These are phyloP conservation scores for Metschnikowia lunata DNA, from an alignment of 805 yeast genomes.

Conservation along the genomic window DNA sequence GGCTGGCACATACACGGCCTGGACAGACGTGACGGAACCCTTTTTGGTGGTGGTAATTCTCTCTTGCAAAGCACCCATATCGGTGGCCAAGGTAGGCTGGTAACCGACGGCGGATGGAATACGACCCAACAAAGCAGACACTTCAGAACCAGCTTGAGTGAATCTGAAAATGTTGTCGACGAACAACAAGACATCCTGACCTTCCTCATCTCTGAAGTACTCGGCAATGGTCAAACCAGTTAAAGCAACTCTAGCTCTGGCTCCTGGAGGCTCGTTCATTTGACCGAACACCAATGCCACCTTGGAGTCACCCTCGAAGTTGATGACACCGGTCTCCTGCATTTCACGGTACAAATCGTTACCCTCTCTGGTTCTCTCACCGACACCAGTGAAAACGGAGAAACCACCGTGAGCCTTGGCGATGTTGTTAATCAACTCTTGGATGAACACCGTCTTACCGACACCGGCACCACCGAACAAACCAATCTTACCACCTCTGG, in stretches of 20 bases:
- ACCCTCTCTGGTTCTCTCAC: constrained; percentile 99
- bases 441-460: constrained; percentile 99
- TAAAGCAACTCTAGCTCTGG: constrained; percentile 99
- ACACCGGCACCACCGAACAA: constrained; percentile 99
- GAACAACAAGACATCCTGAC: constrained; percentile 99
- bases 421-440: constrained; percentile 98
- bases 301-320: constrained; percentile 99
- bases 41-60: constrained; percentile 99
- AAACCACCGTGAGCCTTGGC: constrained; percentile 99
- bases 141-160: constrained; percentile 99
- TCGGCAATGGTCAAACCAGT: constrained; percentile 99
- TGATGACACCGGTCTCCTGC: constrained; percentile 99
- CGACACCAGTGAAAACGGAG: constrained; percentile 99
- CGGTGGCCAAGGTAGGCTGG: constrained; percentile 99
- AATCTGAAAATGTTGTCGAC: constrained; percentile 99
- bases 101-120: constrained; percentile 99
- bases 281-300: constrained; percentile 99
- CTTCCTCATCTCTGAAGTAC: constrained; percentile 99
- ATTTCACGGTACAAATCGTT: constrained; percentile 99
- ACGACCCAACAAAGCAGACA: constrained; percentile 99
- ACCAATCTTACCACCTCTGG: constrained; percentile 99
- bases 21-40: constrained; percentile 99
- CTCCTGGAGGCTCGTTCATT: constrained; percentile 99
- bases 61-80: constrained; percentile 99
- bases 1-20: constrained; percentile 99